Evolutionary conservation across 139 green algal species (phyloP).

Genomic region (Tetradesmus lagerheimii): DNA sequence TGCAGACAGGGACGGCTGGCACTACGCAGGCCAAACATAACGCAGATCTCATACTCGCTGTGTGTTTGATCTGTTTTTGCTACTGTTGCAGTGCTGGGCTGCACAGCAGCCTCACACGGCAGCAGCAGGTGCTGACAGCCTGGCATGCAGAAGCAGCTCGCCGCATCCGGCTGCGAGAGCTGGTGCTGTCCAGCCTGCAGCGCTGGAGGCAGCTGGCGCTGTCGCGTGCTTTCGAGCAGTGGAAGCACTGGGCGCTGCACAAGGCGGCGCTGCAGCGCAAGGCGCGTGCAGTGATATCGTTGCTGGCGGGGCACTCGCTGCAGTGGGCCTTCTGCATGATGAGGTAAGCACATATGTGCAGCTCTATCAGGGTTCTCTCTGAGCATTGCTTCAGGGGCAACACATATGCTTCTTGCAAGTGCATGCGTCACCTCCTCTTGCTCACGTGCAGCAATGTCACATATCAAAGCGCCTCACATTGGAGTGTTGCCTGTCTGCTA

Average conservation of each 20-base stretch:
- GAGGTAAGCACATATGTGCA: constrained; percentile 9
- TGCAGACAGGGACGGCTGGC: too few species aligned
- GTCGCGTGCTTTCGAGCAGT: constrained; percentile 38
- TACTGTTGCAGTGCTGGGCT: background rate
- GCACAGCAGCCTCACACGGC: constrained; percentile 7
- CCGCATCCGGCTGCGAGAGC: background rate
- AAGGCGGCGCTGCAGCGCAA: constrained; percentile 24
- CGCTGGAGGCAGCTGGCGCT: constrained; percentile 32
- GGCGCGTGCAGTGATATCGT: background rate
- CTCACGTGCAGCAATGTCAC: too few species aligned
- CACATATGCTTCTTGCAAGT: too few species aligned
- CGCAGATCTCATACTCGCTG: background rate
- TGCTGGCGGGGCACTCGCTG: constrained; percentile 10
- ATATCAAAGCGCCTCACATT: too few species aligned
- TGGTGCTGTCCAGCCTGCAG: background rate
- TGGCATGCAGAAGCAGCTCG: background rate
- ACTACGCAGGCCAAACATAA: too few species aligned
- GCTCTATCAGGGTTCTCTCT: too few species aligned
- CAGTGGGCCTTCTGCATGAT: constrained; percentile 40
- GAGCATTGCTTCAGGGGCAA: too few species aligned
- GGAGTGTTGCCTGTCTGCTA: background rate
- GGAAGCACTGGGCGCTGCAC: constrained; percentile 36
- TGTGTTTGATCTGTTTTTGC: background rate
- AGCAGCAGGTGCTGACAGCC: constrained; percentile 21
- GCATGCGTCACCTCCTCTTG: too few species aligned